Base-by-base conservation (phyloP, 148 eudicot genomes). In the Camellia lanceoleosa region DNA sequence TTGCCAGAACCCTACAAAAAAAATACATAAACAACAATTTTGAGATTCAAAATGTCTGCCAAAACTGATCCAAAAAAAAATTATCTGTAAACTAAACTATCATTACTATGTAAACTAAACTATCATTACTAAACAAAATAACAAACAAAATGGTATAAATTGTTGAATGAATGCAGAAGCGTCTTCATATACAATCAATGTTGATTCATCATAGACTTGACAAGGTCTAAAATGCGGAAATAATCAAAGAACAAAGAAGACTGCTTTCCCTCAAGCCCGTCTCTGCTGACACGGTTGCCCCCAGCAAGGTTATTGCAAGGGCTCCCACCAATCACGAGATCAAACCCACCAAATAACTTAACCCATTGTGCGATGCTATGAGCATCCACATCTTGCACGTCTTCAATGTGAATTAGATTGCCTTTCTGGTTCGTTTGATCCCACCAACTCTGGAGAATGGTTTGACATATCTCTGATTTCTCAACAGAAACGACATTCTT, bases 281-380 rank as follows among this genome's bases (percentile, higher is more conserved):
- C 85, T 51, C 88, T 60, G 1, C 80, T 81, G n/a, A 77, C 77
- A 52, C 83, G 56, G 44, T 88, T 85, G 0, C 84, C 84, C 5
- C 91, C 91, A 10, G 89, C 81, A 13, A 86, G 85, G 72, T 88
- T 86, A 64, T 88, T 88, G 68, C 89, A 86, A 0, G 89, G 91
- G 75, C 91, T 86, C 23, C 90, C 91, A 55, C 91, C 91, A 19
- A 86, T 83, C 44, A 88, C 86, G 0, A 88, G 81, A 80, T 88
- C 84, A 51, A 88, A 88, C 12, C 89, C 84, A 4, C 76, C 85
- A 68, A 80, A 81, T 14, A 56, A 41, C 7, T 55, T 5, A 0
- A 86, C 51, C 83, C 82, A 79, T 8, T 51, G 1, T 3, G 63
- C 77, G 1, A 88, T 2, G 49, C 19, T 8, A n/a, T 63, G 14